Evolutionary conservation across 2,329 filamentous ascomycete species (phyloP).

Genomic region (Xylariales sp.): DNA sequence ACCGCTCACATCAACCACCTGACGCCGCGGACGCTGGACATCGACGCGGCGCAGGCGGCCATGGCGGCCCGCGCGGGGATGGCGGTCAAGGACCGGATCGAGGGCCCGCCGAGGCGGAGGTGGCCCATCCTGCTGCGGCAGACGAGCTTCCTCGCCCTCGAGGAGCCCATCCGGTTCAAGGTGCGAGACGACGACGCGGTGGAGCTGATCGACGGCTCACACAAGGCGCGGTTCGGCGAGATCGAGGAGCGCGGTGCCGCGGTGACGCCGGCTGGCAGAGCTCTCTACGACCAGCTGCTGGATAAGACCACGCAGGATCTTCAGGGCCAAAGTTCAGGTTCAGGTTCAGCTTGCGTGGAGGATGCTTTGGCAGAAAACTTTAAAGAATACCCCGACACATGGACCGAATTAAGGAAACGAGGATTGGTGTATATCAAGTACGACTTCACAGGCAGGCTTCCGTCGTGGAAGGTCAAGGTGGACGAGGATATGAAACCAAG

Average conservation of each 20-base stretch:
- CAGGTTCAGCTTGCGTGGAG: no score
- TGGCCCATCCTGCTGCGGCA: conserved; percentile 46
- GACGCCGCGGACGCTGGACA: conserved; percentile 46
- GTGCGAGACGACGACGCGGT: not conserved
- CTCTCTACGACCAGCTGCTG: conserved; percentile 41
- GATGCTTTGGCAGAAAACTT: conserved; percentile 25
- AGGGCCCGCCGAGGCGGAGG: conserved; percentile 40
- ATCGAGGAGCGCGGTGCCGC: conserved; percentile 49
- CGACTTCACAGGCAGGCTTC: conserved; percentile 12
- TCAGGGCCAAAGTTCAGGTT: conserved; percentile 9
- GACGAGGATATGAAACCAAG: not conserved
- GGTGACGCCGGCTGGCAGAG: conserved; percentile 38
- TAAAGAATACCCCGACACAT: conserved; percentile 34
- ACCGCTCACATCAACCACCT: conserved; percentile 50
- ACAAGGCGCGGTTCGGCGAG: conserved; percentile 48
- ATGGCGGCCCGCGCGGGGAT: conserved; percentile 39
- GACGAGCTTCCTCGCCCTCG: conserved; percentile 48
- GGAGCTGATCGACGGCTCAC: conserved; percentile 27
- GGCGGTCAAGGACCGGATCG: conserved; percentile 42
- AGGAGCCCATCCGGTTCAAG: conserved; percentile 40
- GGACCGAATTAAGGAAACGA: conserved; percentile 28
- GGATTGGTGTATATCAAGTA: conserved; percentile 36
- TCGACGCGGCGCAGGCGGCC: conserved; percentile 34
- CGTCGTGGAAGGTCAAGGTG: not conserved
- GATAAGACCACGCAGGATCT: conserved; percentile 19